A percentile compares a stretch with the other conserved stretches of the same genome.
phyloP scores from a whole-genome alignment of 2,329 filamentous ascomycete species.

The Penicillium verrucosum region DNA sequence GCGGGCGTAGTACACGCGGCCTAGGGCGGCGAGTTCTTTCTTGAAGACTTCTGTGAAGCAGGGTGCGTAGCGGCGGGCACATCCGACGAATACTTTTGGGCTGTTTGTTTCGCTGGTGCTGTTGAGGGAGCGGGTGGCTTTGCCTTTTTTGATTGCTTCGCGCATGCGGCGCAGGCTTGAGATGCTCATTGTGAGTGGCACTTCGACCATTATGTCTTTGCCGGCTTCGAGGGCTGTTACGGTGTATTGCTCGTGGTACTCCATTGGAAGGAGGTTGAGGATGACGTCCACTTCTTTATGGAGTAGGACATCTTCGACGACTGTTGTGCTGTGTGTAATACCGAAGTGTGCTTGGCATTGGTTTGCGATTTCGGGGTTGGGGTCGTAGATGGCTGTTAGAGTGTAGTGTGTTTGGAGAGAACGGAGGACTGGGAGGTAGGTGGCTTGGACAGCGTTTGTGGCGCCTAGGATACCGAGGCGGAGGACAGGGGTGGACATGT shows the following conservation, averaged over 20 bases:
- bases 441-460: slow-evolving; percentile 50
- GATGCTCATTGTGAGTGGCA: slow-evolving; percentile 53
- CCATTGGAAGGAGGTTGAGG: slow-evolving; percentile 55
- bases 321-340: slow-evolving; percentile 32
- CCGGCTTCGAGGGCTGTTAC: slow-evolving; percentile 52
- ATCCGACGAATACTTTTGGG: slow-evolving; percentile 56
- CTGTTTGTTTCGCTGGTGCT: slow-evolving; percentile 43
- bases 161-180: slow-evolving; percentile 48
- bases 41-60: slow-evolving; percentile 54
- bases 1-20: slow-evolving; percentile 55
- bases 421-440: slow-evolving; percentile 52
- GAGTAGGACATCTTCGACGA: slow-evolving; percentile 48
- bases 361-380: slow-evolving; percentile 10
- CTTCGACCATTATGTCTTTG: slow-evolving; percentile 60
- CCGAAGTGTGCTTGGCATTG: slow-evolving; percentile 13
- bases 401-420: slow-evolving; percentile 44
- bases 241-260: slow-evolving; percentile 53
- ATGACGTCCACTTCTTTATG: slow-evolving; percentile 44
- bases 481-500: slow-evolving; percentile 25
- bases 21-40: slow-evolving; percentile 51
- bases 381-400: slow-evolving; percentile 52
- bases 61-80: slow-evolving; percentile 60
- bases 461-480: slow-evolving; percentile 37
- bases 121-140: not conserved
- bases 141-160: slow-evolving; percentile 36